phyloP scores from a whole-genome alignment of 352 stramenopile genomes.

The Pilasporangium apinafurcum region DNA sequence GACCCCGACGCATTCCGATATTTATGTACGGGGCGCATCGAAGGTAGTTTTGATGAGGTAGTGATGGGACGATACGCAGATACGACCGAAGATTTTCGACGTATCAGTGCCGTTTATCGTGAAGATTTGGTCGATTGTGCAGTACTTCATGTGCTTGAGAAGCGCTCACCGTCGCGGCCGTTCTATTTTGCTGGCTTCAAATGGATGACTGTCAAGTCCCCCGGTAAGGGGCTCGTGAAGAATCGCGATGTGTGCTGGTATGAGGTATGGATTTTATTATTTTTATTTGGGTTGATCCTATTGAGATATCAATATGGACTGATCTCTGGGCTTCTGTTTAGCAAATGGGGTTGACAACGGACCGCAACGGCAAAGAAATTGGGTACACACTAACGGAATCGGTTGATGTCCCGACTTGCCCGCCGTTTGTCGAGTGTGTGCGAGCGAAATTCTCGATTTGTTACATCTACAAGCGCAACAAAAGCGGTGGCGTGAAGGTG shows the following conservation, averaged over 20 bases:
- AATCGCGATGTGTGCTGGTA: constrained; percentile 80
- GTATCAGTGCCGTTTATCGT: constrained; percentile 67
- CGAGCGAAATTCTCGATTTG: constrained; percentile 66
- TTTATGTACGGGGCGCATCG: constrained; percentile 51
- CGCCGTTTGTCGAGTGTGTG: constrained; percentile 56
- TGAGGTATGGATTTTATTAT: constrained; percentile 12
- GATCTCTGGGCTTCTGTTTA: not conserved
- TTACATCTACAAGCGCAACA: constrained; percentile 72
- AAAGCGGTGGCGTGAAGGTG: constrained; percentile 63
- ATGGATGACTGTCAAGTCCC: constrained; percentile 73
- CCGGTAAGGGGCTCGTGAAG: constrained; percentile 65
- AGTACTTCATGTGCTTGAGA: constrained; percentile 58
- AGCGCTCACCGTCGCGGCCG: constrained; percentile 29
- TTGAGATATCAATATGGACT: not conserved
- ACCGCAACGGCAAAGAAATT: constrained; percentile 75
- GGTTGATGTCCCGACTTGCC: constrained; percentile 63
- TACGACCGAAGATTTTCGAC: constrained; percentile 57
- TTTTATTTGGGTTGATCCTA: not conserved
- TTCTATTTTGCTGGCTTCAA: constrained; percentile 80
- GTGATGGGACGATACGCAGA: constrained; percentile 72
- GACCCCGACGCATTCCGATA: constrained; percentile 55
- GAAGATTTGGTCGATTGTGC: constrained; percentile 75
- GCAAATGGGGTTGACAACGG: constrained; percentile 53
- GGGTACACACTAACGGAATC: constrained; percentile 74
- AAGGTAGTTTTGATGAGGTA: constrained; percentile 68